A percentile compares a stretch with the other conserved stretches of the same genome.
phyloP scores from a whole-genome alignment of 768 basidiomycete genomes.

The Macrolepiota fuliginosa region DNA sequence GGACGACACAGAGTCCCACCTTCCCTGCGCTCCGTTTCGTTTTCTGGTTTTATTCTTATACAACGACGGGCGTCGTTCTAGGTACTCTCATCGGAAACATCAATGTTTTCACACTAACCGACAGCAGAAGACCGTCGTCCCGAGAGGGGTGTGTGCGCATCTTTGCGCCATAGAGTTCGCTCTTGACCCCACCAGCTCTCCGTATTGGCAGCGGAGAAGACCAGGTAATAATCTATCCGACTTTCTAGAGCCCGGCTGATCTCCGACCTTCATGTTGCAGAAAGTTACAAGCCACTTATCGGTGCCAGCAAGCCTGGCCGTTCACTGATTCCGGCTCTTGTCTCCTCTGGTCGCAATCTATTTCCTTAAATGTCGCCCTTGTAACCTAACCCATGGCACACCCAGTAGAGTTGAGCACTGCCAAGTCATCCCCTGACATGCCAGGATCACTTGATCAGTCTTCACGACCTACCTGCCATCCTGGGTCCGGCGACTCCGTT shows the following conservation, averaged over 20 bases:
- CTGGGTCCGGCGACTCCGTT: neutral
- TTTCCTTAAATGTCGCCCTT: conserved; percentile 4
- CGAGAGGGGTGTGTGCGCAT: neutral
- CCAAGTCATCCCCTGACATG: neutral
- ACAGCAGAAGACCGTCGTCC: conserved; percentile 6
- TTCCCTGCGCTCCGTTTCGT: neutral
- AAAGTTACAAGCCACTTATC: neutral
- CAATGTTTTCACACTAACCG: conserved; percentile 9
- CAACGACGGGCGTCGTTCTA: conserved; percentile 10
- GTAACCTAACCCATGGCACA: neutral
- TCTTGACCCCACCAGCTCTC: conserved; percentile 6
- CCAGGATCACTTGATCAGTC: conserved; percentile 2
- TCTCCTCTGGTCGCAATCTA: neutral
- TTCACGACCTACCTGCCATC: neutral
- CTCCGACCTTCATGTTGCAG: neutral
- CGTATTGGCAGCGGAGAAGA: neutral
- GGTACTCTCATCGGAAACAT: conserved; percentile 8
- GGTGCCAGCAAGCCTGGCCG: neutral
- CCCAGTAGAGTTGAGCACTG: conserved; percentile 5
- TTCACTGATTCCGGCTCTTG: neutral
- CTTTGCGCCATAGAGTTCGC: conserved; percentile 7
- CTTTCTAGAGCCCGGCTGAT: neutral
- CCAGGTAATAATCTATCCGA: neutral
- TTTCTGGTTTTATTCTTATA: neutral
- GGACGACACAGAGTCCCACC: neutral